These are phyloP conservation scores for Wickerhamiella brachini DNA, from an alignment of 805 yeast species.

Conservation along the genomic window DNA sequence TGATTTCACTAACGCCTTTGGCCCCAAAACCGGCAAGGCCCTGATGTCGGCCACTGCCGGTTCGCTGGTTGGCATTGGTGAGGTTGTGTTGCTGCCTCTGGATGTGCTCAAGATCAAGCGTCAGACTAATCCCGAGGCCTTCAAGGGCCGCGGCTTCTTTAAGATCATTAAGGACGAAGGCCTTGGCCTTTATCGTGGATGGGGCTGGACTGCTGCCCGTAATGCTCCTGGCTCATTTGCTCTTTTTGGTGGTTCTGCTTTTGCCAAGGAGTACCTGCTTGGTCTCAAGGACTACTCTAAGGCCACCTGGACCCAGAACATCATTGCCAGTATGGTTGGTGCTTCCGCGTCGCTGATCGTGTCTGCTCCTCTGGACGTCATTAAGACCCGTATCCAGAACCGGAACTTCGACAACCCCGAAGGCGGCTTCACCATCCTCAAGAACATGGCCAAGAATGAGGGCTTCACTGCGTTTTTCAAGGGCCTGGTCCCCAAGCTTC, in stretches of 20 bases:
- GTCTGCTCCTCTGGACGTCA: conserved; percentile 93
- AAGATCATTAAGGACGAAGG: conserved; percentile 85
- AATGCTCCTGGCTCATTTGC: conserved; percentile 99
- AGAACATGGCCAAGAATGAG: conserved; percentile 85
- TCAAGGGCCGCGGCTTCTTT: conserved; percentile 92
- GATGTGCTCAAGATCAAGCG: conserved; percentile 96
- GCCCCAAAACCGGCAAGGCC: conserved; percentile 95
- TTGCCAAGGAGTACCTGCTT: conserved; percentile 91
- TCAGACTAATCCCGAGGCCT: conserved; percentile 99
- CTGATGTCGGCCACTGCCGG: conserved; percentile 95
- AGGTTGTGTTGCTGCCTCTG: conserved; percentile 84
- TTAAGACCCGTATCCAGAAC: conserved; percentile 97
- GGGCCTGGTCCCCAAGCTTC: conserved; percentile 89
- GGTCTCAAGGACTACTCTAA: conserved; percentile 73
- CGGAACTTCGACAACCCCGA: conserved; percentile 91
- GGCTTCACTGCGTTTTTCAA: conserved; percentile 86
- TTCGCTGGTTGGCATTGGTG: conserved; percentile 89
- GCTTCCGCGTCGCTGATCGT: conserved; percentile 95
- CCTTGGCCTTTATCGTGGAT: conserved; percentile 84
- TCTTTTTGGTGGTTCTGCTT: conserved; percentile 95
- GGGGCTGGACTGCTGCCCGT: conserved; percentile 99
- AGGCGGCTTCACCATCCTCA: conserved; percentile 80
- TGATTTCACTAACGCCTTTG: conserved; percentile 62
- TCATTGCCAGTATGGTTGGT: conserved; percentile 87
- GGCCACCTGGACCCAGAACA: conserved; percentile 94